Conservation (phyloP, 106 monocot genomes). For the Acorus calamus region DNA sequence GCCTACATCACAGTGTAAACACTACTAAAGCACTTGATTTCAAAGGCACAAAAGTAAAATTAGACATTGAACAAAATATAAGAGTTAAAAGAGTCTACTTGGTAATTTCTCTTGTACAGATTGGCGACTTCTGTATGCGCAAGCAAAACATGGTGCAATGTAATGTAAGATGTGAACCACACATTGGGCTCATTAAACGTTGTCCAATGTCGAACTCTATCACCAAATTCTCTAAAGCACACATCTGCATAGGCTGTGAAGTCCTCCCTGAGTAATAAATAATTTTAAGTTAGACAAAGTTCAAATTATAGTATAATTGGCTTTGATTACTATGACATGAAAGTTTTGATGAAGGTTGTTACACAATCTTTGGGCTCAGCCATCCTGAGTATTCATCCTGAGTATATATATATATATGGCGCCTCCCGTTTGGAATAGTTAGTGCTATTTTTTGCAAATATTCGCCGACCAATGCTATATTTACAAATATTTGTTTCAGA, state of each 20-base stretch:
- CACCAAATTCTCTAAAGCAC: conserved; percentile 15
- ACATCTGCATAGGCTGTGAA: conserved; percentile 30
- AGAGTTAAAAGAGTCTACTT: conserved; percentile 9
- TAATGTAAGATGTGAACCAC: not conserved
- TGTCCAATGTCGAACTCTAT: no score
- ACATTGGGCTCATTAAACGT: no score
- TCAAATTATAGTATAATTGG: no score
- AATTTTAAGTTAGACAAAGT: not conserved
- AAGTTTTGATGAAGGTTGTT: not conserved
- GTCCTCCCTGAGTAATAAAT: conserved; percentile 16
- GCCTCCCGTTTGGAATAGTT: no score
- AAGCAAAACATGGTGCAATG: conserved; percentile 18
- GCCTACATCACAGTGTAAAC: conserved; percentile 16
- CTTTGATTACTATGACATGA: not conserved
- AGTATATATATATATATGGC: no score
- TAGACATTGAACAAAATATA: not conserved
- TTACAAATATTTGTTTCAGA: no score
- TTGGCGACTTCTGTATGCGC: conserved; percentile 26
- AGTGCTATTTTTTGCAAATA: no score
- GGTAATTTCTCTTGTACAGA: conserved; percentile 32
- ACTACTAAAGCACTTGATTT: no score
- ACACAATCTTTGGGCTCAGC: conserved; percentile 26
- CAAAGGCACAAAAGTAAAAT: no score
- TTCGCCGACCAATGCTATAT: no score
- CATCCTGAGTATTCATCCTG: conserved; percentile 30